A percentile compares a stretch with the other conserved stretches of the same genome.
phyloP scores from a whole-genome alignment of 2,329 filamentous ascomycete genomes.

The Talaromyces sp. region DNA sequence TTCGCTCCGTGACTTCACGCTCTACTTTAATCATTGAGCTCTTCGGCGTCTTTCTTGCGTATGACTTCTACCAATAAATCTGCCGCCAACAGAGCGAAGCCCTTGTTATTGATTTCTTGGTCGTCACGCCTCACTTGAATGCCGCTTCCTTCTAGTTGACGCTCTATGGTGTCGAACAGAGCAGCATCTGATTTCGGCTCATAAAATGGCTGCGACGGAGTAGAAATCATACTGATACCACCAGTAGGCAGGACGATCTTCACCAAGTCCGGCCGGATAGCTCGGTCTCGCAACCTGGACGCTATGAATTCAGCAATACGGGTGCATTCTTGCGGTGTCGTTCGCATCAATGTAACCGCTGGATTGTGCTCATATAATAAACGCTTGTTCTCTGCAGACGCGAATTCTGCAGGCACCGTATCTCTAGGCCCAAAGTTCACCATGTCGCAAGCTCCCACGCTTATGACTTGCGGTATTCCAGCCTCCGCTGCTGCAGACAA shows the following conservation, averaged over 20 bases:
- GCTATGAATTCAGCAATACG: conserved; percentile 57
- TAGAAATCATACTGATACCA: conserved; percentile 61
- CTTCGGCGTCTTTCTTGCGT: not conserved
- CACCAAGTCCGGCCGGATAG: conserved; percentile 42
- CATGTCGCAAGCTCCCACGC: conserved; percentile 58
- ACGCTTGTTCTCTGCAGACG: conserved; percentile 31
- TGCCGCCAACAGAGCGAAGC: conserved; percentile 28
- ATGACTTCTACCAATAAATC: conserved; percentile 26
- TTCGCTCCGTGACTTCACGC: not conserved
- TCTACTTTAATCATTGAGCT: too few species aligned
- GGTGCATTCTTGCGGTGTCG: conserved; percentile 55
- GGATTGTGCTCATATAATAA: conserved; percentile 64
- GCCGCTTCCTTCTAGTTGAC: conserved; percentile 48
- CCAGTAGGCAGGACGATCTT: conserved; percentile 59
- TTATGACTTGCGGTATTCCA: conserved; percentile 58
- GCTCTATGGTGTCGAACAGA: conserved; percentile 48
- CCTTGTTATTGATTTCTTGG: conserved; percentile 30
- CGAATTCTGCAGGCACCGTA: conserved; percentile 57
- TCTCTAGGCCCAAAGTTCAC: conserved; percentile 60
- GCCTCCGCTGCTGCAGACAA: conserved; percentile 56
- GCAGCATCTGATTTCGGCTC: conserved; percentile 48
- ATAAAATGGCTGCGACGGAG: conserved; percentile 53
- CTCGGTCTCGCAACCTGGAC: conserved; percentile 47
- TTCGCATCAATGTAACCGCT: conserved; percentile 64
- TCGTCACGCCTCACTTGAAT: conserved; percentile 52